Evolutionary conservation across 768 basidiomycete species (phyloP).

Genomic region (Rhizopogon vesiculosus): DNA sequence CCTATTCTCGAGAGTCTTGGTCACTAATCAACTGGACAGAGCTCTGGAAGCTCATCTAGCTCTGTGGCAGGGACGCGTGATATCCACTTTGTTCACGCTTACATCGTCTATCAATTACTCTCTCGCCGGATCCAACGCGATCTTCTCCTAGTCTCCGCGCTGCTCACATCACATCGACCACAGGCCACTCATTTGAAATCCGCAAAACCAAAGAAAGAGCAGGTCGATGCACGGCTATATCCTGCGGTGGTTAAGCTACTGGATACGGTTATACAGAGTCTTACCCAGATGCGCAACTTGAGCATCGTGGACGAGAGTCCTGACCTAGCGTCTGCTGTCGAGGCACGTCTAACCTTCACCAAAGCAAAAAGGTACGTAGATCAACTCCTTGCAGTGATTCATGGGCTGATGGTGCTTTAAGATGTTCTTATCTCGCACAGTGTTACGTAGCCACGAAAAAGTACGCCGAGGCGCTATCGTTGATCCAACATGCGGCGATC

Average conservation of each 20-base stretch:
- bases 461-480: slow-evolving; percentile 66
- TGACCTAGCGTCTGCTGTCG: slow-evolving; percentile 73
- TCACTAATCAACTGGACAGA: slow-evolving; percentile 22
- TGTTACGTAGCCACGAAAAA: slow-evolving; percentile 68
- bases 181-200: slow-evolving; percentile 11
- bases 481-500: slow-evolving; percentile 67
- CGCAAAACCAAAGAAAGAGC: slow-evolving; percentile 33
- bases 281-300: slow-evolving; percentile 78
- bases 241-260: slow-evolving; percentile 87
- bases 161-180: slow-evolving; percentile 42
- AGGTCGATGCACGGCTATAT: slow-evolving; percentile 69
- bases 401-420: slow-evolving; percentile 18
- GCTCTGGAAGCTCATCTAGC: slow-evolving; percentile 34
- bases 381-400: background rate
- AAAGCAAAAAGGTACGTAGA: slow-evolving; percentile 62
- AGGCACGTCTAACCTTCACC: slow-evolving; percentile 69
- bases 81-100: slow-evolving; percentile 81
- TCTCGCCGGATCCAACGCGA: slow-evolving; percentile 88
- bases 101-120: slow-evolving; percentile 83
- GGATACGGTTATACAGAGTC: slow-evolving; percentile 80
- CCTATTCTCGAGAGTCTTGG: background rate
- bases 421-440: slow-evolving; percentile 73
- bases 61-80: slow-evolving; percentile 54
- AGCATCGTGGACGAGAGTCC: slow-evolving; percentile 87
- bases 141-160: slow-evolving; percentile 67